phyloP scores from a whole-genome alignment of 2,329 filamentous ascomycete genomes.

The Macrophomina tecta region DNA sequence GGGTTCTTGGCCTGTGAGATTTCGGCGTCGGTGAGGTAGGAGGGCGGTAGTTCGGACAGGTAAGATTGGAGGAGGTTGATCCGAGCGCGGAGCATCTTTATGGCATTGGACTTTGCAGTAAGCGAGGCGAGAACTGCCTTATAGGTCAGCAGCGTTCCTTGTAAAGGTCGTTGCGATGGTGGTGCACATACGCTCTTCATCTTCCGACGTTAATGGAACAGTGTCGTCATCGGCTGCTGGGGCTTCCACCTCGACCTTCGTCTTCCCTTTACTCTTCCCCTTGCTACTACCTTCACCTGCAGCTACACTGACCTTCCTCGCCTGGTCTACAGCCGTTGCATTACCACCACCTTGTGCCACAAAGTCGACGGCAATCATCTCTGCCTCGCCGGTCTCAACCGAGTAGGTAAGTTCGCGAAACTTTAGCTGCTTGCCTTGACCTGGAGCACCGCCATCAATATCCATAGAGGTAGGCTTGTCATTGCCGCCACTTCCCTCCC shows the following conservation, averaged over 20 bases:
- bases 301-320: conserved; percentile 28
- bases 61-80: conserved; percentile 67
- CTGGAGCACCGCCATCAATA: conserved; percentile 65
- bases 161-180: not conserved
- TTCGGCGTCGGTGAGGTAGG: conserved; percentile 61
- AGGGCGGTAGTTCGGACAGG: conserved; percentile 72
- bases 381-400: conserved; percentile 91
- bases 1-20: conserved; percentile 38
- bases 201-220: conserved; percentile 60
- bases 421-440: conserved; percentile 57
- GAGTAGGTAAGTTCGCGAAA: conserved; percentile 86
- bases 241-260: conserved; percentile 41
- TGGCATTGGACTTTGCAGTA: conserved; percentile 87
- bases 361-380: conserved; percentile 97
- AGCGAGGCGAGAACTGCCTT: conserved; percentile 66
- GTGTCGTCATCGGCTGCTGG: conserved; percentile 38
- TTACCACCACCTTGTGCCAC: conserved; percentile 85
- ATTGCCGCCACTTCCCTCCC: conserved; percentile 42
- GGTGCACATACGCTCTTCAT: conserved; percentile 65
- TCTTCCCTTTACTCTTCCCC: conserved; percentile 59
- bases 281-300: conserved; percentile 55
- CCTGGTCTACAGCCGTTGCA: conserved; percentile 66
- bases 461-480: conserved; percentile 48
- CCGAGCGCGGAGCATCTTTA: conserved; percentile 82
- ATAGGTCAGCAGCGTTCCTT: not conserved